Conservation (phyloP, 2,329 filamentous ascomycete genomes). For the Phoma sp. region DNA sequence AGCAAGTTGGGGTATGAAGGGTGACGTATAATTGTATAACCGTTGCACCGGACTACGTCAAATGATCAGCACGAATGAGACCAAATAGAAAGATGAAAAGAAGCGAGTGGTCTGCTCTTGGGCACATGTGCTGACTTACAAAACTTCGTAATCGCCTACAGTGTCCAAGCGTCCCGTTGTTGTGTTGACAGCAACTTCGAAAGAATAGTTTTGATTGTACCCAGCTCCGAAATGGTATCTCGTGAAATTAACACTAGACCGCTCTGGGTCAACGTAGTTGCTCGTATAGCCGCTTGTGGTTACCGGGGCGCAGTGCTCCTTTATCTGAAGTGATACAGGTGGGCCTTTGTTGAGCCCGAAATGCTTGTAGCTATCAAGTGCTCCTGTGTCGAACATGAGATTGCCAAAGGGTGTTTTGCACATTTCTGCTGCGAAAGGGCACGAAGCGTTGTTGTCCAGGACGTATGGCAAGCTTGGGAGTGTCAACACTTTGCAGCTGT, state of each 20-base stretch:
- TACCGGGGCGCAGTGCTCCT: no score
- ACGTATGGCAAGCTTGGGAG: neutral
- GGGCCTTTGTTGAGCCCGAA: no score
- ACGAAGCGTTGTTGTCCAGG: no score
- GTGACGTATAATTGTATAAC: no score
- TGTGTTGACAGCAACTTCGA: neutral
- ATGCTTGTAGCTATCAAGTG: no score
- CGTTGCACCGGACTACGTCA: neutral
- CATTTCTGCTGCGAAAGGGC: no score
- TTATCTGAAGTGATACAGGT: no score
- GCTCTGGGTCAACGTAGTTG: neutral
- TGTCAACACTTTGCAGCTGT: neutral
- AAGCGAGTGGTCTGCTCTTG: neutral
- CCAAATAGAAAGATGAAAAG: neutral
- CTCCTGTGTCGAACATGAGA: no score
- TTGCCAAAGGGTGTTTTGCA: no score
- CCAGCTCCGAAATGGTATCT: constrained; percentile 4
- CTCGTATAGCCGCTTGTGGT: no score
- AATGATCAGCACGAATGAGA: neutral
- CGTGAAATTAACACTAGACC: neutral
- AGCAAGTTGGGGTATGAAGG: neutral
- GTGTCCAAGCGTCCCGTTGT: neutral
- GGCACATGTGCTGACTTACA: neutral
- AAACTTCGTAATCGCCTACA: neutral
- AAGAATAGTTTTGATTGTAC: neutral